Evolutionary conservation across 495 filamentous ascomycete genomes (phyloP).

Genomic region (Penicillium dipodomyicola): DNA sequence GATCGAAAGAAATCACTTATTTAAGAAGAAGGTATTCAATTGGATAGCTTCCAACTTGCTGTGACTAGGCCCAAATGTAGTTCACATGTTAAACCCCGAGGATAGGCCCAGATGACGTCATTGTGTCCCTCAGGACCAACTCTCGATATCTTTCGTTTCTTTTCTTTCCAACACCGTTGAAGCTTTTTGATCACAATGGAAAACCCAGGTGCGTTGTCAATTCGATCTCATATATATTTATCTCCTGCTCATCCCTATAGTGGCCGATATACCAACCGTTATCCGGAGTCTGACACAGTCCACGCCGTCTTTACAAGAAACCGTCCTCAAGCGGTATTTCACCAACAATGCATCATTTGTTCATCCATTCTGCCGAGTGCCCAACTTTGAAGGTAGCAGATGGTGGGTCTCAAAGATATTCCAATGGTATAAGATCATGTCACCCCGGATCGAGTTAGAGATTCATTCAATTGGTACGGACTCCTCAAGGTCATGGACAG

Average conservation of each 20-base stretch:
- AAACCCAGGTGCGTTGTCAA: slow-evolving; percentile 33
- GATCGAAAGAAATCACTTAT: not conserved
- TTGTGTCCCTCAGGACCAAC: not conserved
- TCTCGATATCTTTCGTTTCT: slow-evolving; percentile 2
- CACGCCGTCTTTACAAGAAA: slow-evolving; percentile 58
- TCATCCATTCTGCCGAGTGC: slow-evolving; percentile 78
- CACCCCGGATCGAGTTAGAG: slow-evolving; percentile 65
- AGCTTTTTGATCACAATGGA: slow-evolving; percentile 31
- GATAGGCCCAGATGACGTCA: slow-evolving; percentile 17
- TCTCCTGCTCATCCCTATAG: slow-evolving; percentile 20
- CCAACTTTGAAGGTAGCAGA: slow-evolving; percentile 55
- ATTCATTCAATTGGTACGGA: slow-evolving; percentile 65
- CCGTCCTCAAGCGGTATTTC: slow-evolving; percentile 67
- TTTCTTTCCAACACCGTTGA: not conserved
- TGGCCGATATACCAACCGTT: slow-evolving; percentile 56
- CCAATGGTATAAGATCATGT: slow-evolving; percentile 84
- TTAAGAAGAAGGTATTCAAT: not conserved
- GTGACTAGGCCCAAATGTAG: not conserved
- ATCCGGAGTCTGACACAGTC: slow-evolving; percentile 67
- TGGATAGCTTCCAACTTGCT: not conserved
- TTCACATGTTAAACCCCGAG: not conserved
- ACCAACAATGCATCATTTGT: slow-evolving; percentile 65
- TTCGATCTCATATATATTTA: not conserved
- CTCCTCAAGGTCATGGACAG: no score
- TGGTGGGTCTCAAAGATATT: slow-evolving; percentile 65